Base-by-base conservation (phyloP, 2,329 filamentous ascomycete genomes). In the Fusarium liriodendri region DNA sequence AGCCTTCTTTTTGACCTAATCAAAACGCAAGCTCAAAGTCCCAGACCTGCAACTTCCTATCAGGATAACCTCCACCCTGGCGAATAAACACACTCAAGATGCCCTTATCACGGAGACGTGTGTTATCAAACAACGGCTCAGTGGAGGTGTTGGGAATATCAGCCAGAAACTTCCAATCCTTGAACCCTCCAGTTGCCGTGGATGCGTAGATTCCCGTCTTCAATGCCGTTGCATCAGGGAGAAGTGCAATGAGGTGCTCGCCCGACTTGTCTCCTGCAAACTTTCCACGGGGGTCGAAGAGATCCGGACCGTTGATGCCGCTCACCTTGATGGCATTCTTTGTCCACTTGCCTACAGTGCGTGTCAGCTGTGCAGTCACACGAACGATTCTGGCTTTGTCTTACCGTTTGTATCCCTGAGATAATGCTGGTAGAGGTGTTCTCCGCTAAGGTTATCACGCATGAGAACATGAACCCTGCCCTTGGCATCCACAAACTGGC, bases 11-110 rank as follows among this genome's bases (percentile, higher is more conserved):
- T 16, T 29, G 22, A 25, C 45, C 25, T 29, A 50, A 18, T 58
- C 55, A 58, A 38, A 58, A 58, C 20, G 14, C 72, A 9, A 74
- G 60, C 20, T 74, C 72, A 25, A 74, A 75, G 9, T 74, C 72
- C 72, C 72, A 74, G 1, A 74, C 69, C 35, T 74, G 69, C 0
- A 74, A 3, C n/a, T 75, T 75, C 3, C 72, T 58, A 5, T 72
- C 33, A 0, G 72, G 72, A 14, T 60, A 74, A 0, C 58, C 38
- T 0, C 72, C 72, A 16, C 37, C 72, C 10, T 74, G 72, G 6
- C 72, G 64, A 0, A 74, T 42, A 33, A 72, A 74, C 0, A 74
- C 62, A 2, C 72, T 74, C 59, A 74, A 18, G 0, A 74, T 7
- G 0, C 61, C 72, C 6, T 38, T 57, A 1, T 74, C 62, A 13